Evolutionary conservation across 768 basidiomycete genomes (phyloP).

Genomic region (Auricularia cornea): DNA sequence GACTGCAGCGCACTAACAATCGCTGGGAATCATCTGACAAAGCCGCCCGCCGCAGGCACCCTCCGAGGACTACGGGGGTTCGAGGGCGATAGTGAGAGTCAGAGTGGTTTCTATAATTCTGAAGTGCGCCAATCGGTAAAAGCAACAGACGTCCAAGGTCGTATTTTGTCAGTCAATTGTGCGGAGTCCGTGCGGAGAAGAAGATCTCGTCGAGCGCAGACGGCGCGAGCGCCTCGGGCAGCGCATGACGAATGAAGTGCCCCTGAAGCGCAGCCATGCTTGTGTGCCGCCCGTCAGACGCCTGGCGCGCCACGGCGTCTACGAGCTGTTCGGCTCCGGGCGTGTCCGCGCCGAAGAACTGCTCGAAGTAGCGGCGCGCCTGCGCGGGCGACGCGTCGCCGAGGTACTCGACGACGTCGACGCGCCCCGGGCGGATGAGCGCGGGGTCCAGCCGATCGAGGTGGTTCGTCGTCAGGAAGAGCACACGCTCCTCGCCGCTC

Average conservation of each 20-base stretch:
- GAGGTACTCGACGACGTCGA: conserved; percentile 76
- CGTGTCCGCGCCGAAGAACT: conserved; percentile 59
- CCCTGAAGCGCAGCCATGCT: conserved; percentile 98
- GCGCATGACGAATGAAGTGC: conserved; percentile 63
- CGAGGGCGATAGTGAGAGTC: no score
- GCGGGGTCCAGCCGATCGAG: conserved; percentile 83
- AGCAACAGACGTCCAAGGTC: no score
- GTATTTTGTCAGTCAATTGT: no score
- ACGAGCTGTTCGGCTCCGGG: conserved; percentile 46
- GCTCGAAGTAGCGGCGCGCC: conserved; percentile 65
- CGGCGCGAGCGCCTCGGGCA: background rate
- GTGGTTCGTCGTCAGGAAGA: conserved; percentile 99
- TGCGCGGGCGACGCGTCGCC: conserved; percentile 83
- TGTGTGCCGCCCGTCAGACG: conserved; percentile 45
- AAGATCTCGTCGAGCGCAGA: background rate
- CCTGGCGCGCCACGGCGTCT: conserved; percentile 44
- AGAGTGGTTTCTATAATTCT: no score
- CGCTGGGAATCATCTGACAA: no score
- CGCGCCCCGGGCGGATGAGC: conserved; percentile 89
- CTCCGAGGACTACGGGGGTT: no score
- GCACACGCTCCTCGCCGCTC: conserved; percentile 93
- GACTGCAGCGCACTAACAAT: no score
- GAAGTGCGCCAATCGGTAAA: no score
- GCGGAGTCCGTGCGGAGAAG: background rate
- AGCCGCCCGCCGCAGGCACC: no score